phyloP scores from a whole-genome alignment of 805 yeast genomes.

The Metschnikowia colocasiae region DNA sequence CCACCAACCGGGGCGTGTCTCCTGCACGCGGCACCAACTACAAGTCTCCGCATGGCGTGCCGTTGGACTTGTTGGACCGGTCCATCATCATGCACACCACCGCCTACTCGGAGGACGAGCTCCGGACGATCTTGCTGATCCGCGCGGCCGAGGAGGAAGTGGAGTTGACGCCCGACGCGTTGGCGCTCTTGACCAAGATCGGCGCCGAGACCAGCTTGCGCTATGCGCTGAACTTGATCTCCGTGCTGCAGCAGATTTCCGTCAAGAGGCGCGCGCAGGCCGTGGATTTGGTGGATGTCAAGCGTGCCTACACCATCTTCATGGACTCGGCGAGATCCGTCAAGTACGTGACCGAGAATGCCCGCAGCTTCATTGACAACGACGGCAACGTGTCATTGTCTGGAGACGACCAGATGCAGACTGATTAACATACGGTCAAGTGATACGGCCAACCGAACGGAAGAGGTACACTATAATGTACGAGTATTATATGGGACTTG shows the following conservation, averaged over 20 bases:
- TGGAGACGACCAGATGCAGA: conserved; percentile 38
- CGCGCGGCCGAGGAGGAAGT: conserved; percentile 95
- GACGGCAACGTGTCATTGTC: conserved; percentile 62
- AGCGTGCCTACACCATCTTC: conserved; percentile 82
- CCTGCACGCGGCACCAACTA: conserved; percentile 90
- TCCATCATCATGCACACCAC: conserved; percentile 87
- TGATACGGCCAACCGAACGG: too few species aligned
- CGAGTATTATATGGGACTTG: too few species aligned
- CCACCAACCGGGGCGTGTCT: conserved; percentile 92
- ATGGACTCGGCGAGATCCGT: conserved; percentile 89
- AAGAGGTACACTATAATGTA: too few species aligned
- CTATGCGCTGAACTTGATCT: conserved; percentile 85
- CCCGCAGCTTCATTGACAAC: conserved; percentile 72
- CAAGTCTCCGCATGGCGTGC: conserved; percentile 96
- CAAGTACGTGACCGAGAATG: conserved; percentile 68
- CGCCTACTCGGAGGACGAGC: conserved; percentile 75
- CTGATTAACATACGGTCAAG: conserved; percentile 20
- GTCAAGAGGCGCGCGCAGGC: conserved; percentile 66
- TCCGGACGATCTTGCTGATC: conserved; percentile 78
- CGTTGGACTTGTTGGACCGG: conserved; percentile 90
- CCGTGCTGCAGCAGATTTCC: conserved; percentile 86
- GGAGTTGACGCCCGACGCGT: conserved; percentile 74
- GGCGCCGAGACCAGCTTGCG: conserved; percentile 89
- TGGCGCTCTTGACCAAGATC: conserved; percentile 82
- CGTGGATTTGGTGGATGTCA: conserved; percentile 78